Percentiles rank a stretch among this genome's conserved stretches.
Conservation (phyloP, 2,329 filamentous ascomycete species). For the Metarhizium sp. region DNA sequence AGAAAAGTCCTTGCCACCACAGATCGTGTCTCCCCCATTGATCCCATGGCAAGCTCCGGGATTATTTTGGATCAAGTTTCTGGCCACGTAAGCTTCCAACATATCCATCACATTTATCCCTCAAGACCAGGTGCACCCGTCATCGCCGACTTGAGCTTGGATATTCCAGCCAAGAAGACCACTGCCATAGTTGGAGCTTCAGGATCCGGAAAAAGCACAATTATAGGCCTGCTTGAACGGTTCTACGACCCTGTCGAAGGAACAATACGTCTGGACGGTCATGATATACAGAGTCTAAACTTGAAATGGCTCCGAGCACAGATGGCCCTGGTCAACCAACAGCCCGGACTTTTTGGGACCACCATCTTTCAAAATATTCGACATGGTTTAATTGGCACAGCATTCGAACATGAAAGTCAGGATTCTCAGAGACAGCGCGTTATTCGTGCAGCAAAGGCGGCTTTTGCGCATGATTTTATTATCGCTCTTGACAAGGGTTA, state of each 20-base stretch:
- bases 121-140: conserved; percentile 1
- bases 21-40: conserved; percentile 32
- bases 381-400: conserved; percentile 33
- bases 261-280: conserved; percentile 32
- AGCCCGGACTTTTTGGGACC: conserved; percentile 44
- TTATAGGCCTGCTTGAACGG: conserved; percentile 46
- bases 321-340: conserved; percentile 44
- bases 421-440: conserved; percentile 21
- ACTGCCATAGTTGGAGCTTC: conserved; percentile 49
- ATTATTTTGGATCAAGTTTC: conserved; percentile 15
- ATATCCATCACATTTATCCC: background rate
- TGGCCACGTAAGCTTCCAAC: conserved; percentile 36
- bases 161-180: conserved; percentile 23
- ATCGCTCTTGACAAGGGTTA: conserved; percentile 34
- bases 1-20: conserved; percentile 37
- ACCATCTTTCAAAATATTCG: conserved; percentile 42
- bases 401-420: conserved; percentile 30
- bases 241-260: conserved; percentile 47
- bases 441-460: conserved; percentile 34
- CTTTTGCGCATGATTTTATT: conserved; percentile 43
- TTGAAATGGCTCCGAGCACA: conserved; percentile 43
- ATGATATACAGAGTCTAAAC: conserved; percentile 32
- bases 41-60: conserved; percentile 31
- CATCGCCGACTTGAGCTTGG: background rate
- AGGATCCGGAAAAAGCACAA: conserved; percentile 50